Evolutionary conservation across 495 filamentous ascomycete genomes (phyloP).

Genomic region (Hyaloscypha variabilis): DNA sequence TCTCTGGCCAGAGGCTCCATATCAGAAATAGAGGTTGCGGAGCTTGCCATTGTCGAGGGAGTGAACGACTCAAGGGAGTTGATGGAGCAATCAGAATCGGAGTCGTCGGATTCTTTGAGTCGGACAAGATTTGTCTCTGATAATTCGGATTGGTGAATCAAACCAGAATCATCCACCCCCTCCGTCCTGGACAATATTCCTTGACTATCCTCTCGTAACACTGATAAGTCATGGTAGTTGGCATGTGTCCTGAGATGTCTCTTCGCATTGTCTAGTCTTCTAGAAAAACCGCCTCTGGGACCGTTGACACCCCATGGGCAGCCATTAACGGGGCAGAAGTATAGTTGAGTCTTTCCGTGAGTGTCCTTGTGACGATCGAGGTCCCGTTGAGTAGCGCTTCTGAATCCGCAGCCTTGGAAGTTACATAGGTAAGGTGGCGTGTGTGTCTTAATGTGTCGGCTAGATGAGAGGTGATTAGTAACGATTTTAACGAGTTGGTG

Average conservation of each 20-base stretch:
- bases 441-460: conserved; percentile 23
- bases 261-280: conserved; percentile 24
- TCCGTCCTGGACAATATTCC: too few relatives aligned
- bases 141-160: too few relatives aligned
- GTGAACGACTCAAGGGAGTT: too few relatives aligned
- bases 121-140: too few relatives aligned
- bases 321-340: conserved; percentile 4
- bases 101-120: too few relatives aligned
- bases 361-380: conserved; percentile 20
- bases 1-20: too few relatives aligned
- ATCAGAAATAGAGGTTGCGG: too few relatives aligned
- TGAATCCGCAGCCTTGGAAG: conserved; percentile 6
- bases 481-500: neutral
- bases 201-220: conserved; percentile 24
- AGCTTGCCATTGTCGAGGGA: too few relatives aligned
- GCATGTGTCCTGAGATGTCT: conserved; percentile 21
- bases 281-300: conserved; percentile 9
- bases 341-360: conserved; percentile 13
- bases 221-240: conserved; percentile 5
- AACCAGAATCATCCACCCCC: too few relatives aligned
- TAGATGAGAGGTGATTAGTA: neutral
- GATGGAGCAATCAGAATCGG: too few relatives aligned
- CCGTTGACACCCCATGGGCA: conserved; percentile 11
- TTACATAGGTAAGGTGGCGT: conserved; percentile 13
- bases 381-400: conserved; percentile 15